Base-by-base conservation (phyloP, 306 rosid genomes). In the Ochetophila trinervis region DNA sequence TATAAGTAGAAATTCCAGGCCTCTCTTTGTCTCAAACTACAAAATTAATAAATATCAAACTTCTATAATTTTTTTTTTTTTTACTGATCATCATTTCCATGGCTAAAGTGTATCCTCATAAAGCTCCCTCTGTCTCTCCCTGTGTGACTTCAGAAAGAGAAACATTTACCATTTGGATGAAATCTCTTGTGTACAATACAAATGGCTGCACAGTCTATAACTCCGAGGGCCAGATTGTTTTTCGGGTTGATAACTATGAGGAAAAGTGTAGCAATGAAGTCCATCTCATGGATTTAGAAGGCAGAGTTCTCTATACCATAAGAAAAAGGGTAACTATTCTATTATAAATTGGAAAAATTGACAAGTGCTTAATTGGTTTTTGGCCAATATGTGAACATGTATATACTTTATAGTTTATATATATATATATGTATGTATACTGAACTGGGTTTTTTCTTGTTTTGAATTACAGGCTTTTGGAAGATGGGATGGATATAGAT, bases 171-270 rank as follows among this genome's bases (percentile, higher is more conserved):
- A 61, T 93, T 15, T 93, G 98, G 98, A 86, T 93, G 97, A 89
- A 93, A 73, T 93, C 97, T 13, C 89, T 93, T 8, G 83, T 89
- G 11, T 80, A 69, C 54, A 91, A 89, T 42, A 70, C 91, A 9
- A 89, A 93, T 71, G 98, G 98, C 5, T 87, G 93, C 91, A 92
- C 98, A 0, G 87, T 87, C 53, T 93, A 79, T 50, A 80, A 89
- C 53, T 79, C 93, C 56, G 80, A 73, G 0, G 98, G 98, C 0
- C 75, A 79, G 22, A 79, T 93, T 22, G 91, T 84, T 30, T 89
- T 80, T 44, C 77, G 98, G 11, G 95, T 93, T 7, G 97, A 93
- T 71, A 89, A 93, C 73, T 93, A 93, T 61, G 83, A 82, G 68
- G 71, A 67, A 6, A 93, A 87, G 69, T 84, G 89, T 35, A 81